Conservation (phyloP, 106 monocot species). For the Dioscorea alata region DNA sequence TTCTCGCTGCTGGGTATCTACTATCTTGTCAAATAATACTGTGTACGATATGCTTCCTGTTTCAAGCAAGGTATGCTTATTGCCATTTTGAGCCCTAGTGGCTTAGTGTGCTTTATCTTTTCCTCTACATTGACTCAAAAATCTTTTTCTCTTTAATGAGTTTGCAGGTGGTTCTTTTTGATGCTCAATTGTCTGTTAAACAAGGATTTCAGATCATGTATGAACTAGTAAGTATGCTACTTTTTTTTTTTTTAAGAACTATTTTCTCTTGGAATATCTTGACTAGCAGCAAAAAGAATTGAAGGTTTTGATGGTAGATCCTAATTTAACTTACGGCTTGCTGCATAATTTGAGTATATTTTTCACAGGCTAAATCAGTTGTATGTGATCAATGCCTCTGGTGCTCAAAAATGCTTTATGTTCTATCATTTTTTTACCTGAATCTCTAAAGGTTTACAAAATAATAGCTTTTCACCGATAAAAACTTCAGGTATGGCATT, state of each 20-base stretch:
- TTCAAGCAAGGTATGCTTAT: slow-evolving; percentile 20
- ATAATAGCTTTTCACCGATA: no score
- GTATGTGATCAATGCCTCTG: background rate
- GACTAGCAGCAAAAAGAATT: no score
- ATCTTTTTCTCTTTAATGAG: background rate
- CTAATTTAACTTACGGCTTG: no score
- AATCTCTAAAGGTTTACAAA: no score
- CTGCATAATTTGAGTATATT: background rate
- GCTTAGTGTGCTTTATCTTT: background rate
- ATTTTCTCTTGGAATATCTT: no score
- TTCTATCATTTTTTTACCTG: no score
- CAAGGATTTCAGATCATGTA: slow-evolving; percentile 24
- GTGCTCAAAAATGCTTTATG: no score
- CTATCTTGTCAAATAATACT: slow-evolving; percentile 7
- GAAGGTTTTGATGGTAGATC: background rate
- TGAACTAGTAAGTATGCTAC: slow-evolving; percentile 11
- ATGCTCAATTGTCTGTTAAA: slow-evolving; percentile 17
- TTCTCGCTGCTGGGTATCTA: slow-evolving; percentile 8
- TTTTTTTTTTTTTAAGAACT: no score
- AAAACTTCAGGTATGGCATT: no score
- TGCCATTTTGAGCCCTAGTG: background rate
- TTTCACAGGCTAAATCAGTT: no score
- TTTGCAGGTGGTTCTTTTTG: slow-evolving; percentile 17
- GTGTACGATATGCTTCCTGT: slow-evolving; percentile 20
- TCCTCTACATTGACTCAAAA: background rate